Evolutionary conservation across 202 grass and related monocot species (phyloP), one percentile per base, ranked within the genome.

Genomic region (Cymbopogon flexuosus): DNA sequence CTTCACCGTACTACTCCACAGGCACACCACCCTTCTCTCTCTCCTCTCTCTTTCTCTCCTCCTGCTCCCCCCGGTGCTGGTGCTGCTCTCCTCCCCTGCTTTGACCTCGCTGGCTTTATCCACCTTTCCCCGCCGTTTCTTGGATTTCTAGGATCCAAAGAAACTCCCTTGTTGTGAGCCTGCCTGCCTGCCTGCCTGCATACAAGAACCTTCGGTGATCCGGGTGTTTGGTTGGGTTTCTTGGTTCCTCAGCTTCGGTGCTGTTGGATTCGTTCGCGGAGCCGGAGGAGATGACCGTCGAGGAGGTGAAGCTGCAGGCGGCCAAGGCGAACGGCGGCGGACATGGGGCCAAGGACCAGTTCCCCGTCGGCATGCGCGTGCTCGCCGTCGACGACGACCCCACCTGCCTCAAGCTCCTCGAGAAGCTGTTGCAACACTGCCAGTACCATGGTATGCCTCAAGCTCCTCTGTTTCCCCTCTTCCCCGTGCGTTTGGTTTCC

Each of bases 351-450:
- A 62, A 22, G 51, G 88, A 97, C 35, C 75, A 93, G 83, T 98
- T 94, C 77, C 95, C 95, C 8, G 76, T 86, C 16, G 90, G 95
- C 79, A 87, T 98, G 92, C 86, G 92, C 36, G 82, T 98, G 45
- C 89, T 98, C 47, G 92, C 89, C 62, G 86, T 98, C 65, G 95
- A 98, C 62, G 92, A 98, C 52, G 92, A 93, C 79, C 81, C 81
- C 43, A 91, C 68, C 73, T 93, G 90, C 89, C 95, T 98, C 66
- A 87, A 78, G 83, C 18, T 98, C 51, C 84, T 98, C 54, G 87
- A 89, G 81, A 84, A 45, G 65, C 79, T 94, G 61, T 62, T 98
- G 31, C 47, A 5, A 18, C 80, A 71, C 27, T 98, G 95, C 86
- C 31, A 91, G 59, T 98, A 98, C 27, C 76, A 93, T 77, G 94